A percentile compares a stretch with the other conserved stretches of the same genome.
These are phyloP conservation scores for Haplosporangium sp. DNA, from an alignment of 371 early-diverging fungal species.

Conservation along the genomic window DNA sequence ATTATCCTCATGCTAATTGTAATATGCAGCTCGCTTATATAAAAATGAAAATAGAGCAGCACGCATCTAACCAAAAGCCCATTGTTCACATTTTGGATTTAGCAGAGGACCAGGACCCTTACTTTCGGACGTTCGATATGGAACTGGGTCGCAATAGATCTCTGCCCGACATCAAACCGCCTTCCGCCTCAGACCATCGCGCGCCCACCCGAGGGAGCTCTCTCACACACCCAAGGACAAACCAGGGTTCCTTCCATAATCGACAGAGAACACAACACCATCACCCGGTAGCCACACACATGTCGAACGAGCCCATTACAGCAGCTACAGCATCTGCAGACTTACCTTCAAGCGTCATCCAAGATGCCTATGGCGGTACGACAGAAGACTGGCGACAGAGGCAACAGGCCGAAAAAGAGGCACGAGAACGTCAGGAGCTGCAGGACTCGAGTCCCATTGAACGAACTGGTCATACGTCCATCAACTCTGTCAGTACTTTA, in stretches of 20 bases:
- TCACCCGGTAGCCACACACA: constrained; percentile 17
- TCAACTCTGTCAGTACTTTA: constrained; percentile 49
- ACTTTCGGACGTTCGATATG: constrained; percentile 8
- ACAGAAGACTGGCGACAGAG: constrained; percentile 49
- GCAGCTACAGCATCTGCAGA: neutral
- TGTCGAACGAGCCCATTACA: constrained; percentile 31
- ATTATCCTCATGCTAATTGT: neutral
- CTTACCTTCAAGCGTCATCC: neutral
- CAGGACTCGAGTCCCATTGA: constrained; percentile 26
- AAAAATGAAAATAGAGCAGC: neutral
- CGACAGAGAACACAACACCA: constrained; percentile 36
- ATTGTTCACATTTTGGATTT: neutral
- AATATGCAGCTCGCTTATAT: neutral
- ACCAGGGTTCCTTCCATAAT: constrained; percentile 20
- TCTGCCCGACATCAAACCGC: constrained; percentile 26
- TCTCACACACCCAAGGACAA: constrained; percentile 31
- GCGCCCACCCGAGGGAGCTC: constrained; percentile 33
- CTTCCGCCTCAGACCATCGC: constrained; percentile 3
- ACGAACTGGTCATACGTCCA: constrained; percentile 30
- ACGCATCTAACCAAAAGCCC: neutral
- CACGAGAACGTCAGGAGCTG: constrained; percentile 19
- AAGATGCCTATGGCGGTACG: constrained; percentile 49
- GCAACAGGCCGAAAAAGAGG: constrained; percentile 35
- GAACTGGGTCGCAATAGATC: constrained; percentile 39
- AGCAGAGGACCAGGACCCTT: neutral